Evolutionary conservation across 148 eudicot genomes (phyloP).

Genomic region (Fagopyrum tataricum): DNA sequence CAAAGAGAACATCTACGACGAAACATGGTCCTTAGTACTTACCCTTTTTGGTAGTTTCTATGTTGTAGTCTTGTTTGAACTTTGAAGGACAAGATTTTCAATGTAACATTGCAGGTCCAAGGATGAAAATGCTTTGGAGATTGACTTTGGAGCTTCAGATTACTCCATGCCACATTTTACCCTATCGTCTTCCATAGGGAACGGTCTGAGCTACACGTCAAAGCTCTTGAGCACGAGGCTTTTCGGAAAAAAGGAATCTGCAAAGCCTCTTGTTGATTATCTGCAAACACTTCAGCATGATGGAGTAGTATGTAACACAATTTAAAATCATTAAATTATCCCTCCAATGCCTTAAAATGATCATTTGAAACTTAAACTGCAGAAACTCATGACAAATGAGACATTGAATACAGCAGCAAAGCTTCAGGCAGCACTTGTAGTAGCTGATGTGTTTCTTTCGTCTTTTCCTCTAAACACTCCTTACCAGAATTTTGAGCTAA

Average conservation of each 20-base stretch:
- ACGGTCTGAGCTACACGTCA: slow-evolving; percentile 53
- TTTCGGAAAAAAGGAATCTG: slow-evolving; percentile 32
- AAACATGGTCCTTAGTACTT: slow-evolving; percentile 56
- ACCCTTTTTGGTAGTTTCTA: neutral
- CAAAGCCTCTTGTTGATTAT: slow-evolving; percentile 76
- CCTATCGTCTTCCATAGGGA: slow-evolving; percentile 71
- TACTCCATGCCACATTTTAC: slow-evolving; percentile 54
- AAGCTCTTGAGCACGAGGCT: slow-evolving; percentile 61
- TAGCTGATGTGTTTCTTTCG: slow-evolving; percentile 66
- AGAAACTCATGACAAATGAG: slow-evolving; percentile 88
- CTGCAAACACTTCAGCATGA: slow-evolving; percentile 52
- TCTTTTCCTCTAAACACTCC: slow-evolving; percentile 55
- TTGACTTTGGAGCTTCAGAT: slow-evolving; percentile 81
- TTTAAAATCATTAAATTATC: neutral
- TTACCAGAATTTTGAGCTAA: slow-evolving; percentile 57
- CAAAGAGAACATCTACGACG: slow-evolving; percentile 70
- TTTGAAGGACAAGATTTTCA: neutral
- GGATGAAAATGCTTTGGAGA: slow-evolving; percentile 73
- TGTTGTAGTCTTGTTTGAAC: neutral
- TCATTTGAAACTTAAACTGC: slow-evolving; percentile 14
- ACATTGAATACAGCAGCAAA: slow-evolving; percentile 56
- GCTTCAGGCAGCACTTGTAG: slow-evolving; percentile 65
- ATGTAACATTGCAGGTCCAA: slow-evolving; percentile 60
- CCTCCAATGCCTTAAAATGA: neutral
- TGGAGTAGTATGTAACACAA: slow-evolving; percentile 49